Evolutionary conservation across 371 early-diverging fungal genomes (phyloP), one percentile per base, ranked within the genome.

Genomic region (Cokeromyces recurvatus): DNA sequence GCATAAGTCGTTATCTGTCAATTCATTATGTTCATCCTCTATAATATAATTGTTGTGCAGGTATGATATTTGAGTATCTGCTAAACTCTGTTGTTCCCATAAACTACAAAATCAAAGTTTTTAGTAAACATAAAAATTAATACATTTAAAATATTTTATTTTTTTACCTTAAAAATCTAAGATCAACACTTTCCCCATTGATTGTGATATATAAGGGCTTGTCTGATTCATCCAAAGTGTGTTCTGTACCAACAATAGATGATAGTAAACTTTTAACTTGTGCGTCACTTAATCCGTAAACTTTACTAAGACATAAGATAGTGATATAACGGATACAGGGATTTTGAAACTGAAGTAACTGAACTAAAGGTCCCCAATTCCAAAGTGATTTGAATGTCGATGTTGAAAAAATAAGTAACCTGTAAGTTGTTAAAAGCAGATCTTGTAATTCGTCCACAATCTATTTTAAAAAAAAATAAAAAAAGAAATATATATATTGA

Each of bases 341-440:
- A 53, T 80, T 64, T 15, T 66, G 63, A 46, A 62, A 68, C 34
- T 57, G 48, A 15, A 87, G 59, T 17, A 83, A 40, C 55, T 66
- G 66, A 51, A 78, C 81, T 3, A 85, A 40, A 7, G 85, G 77
- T 8, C 77, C 74, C 84, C 84, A 84, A 49, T 84, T 78, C 79
- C 84, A 81, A 10, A 87, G 46, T 12, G 73, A 50, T n/a, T 57
- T 51, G 57, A 85, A 84, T 17, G 78, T 79, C 10, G 65, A 51
- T 23, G 65, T 62, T 22, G 85, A 79, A 50, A 72, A 74, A 31
- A 43, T 62, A 19, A 85, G 55, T 37, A 87, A 67, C 43, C 84
- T 77, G 62, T 79, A 84, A 25, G 80, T 64, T 12, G 81, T 81
- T 49, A 81, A 57, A 37, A 84, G 51, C 29, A 85, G 50, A 42